Percentiles rank a stretch among this genome's conserved stretches.
These are phyloP conservation scores for Haematococcus sp. DNA, from an alignment of 139 green algal species.

Conservation along the genomic window DNA sequence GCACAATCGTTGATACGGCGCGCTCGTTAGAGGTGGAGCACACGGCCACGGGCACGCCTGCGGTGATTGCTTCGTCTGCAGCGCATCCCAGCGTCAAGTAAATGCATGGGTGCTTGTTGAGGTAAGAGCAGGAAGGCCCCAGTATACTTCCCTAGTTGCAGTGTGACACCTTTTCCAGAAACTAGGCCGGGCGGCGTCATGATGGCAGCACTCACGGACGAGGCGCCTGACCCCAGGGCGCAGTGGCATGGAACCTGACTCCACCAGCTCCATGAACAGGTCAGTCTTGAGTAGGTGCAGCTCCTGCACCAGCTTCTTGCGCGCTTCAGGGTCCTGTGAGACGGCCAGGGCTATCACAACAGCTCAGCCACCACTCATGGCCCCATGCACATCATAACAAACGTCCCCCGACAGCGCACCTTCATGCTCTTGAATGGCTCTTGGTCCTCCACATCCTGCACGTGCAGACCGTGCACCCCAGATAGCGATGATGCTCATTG, in stretches of 20 bases:
- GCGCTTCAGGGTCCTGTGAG: slow-evolving; percentile 42
- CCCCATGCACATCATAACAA: too few relatives aligned
- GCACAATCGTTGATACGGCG: slow-evolving; percentile 91
- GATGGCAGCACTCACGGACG: slow-evolving; percentile 57
- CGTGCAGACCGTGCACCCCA: too few relatives aligned
- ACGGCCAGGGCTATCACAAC: too few relatives aligned
- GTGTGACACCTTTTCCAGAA: too few relatives aligned
- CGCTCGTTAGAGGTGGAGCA: slow-evolving; percentile 98
- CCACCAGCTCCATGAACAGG: slow-evolving; percentile 93
- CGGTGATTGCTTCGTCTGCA: slow-evolving; percentile 75
- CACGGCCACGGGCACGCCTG: slow-evolving; percentile 89
- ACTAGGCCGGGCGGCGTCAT: too few relatives aligned
- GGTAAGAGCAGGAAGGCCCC: too few relatives aligned
- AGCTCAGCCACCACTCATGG: too few relatives aligned
- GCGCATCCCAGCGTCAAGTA: too few relatives aligned
- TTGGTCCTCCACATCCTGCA: slow-evolving; percentile 49
- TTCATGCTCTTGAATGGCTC: slow-evolving; percentile 70
- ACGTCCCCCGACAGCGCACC: too few relatives aligned
- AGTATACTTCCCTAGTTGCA: too few relatives aligned
- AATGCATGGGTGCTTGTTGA: too few relatives aligned
- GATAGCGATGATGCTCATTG: too few relatives aligned
- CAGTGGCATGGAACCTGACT: slow-evolving; percentile 84
- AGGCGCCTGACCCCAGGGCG: slow-evolving; percentile 87
- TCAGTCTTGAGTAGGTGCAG: slow-evolving; percentile 95
- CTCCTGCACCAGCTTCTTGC: slow-evolving; percentile 67